Percentiles rank a stretch among this genome's conserved stretches.
Evolutionary conservation across 495 filamentous ascomycete species (phyloP).

Genomic region (Hyaloscypha variabilis): DNA sequence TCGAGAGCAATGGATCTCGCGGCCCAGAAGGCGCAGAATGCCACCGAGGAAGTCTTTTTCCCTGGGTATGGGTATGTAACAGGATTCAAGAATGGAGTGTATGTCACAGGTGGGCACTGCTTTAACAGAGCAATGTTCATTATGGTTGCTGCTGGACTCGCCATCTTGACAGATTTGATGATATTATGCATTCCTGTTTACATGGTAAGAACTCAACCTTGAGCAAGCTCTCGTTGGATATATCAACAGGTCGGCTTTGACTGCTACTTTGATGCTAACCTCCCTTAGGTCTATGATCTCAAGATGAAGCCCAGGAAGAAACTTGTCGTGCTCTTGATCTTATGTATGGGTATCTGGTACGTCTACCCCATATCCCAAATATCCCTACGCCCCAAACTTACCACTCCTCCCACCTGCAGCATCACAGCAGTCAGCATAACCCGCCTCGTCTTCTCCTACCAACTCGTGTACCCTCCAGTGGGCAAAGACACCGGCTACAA

Average conservation of each 20-base stretch:
- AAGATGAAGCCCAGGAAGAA: not conserved
- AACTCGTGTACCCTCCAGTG: not conserved
- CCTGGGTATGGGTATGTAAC: not conserved
- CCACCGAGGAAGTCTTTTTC: not conserved
- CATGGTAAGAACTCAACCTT: conserved; percentile 7
- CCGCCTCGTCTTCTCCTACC: conserved; percentile 1
- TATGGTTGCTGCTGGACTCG: conserved; percentile 1
- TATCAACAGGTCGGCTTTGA: not conserved
- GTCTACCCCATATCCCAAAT: no score
- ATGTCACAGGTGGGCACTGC: conserved; percentile 4
- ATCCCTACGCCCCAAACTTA: no score
- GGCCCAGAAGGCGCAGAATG: not conserved
- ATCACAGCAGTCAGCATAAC: conserved; percentile 2
- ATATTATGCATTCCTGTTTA: conserved; percentile 7
- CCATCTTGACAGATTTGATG: conserved; percentile 6
- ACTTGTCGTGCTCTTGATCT: not conserved
- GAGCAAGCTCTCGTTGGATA: not conserved
- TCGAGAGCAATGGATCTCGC: not conserved
- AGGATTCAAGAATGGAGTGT: conserved; percentile 11
- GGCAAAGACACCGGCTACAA: not conserved
- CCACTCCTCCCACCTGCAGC: no score
- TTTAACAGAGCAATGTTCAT: conserved; percentile 1
- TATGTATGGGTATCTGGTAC: not conserved
- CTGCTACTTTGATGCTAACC: not conserved
- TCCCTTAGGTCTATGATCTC: conserved; percentile 8